Percentiles rank a stretch among this genome's conserved stretches.
Evolutionary conservation across 164 flowering plant genomes (phyloP).

Genomic region (Chimonanthus salicifolius): DNA sequence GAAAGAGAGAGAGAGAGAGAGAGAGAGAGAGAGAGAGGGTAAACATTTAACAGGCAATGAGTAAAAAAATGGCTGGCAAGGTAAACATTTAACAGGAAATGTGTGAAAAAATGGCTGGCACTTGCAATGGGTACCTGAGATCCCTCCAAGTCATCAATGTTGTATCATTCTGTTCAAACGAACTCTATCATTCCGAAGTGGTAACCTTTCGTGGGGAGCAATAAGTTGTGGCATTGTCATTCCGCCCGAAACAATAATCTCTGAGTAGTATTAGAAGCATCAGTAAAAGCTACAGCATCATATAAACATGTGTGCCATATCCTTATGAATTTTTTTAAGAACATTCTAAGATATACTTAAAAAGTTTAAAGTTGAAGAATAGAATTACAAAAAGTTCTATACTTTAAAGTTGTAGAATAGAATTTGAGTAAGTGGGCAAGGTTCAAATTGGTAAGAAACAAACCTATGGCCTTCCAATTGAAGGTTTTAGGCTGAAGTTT

Average conservation of each 20-base stretch:
- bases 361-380: neutral
- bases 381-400: neutral
- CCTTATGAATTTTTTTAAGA: neutral
- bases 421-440: too few species aligned
- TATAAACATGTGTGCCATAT: neutral
- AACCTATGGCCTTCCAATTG: too few species aligned
- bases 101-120: neutral
- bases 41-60: too few species aligned
- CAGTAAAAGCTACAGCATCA: neutral
- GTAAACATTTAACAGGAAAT: too few species aligned
- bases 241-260: conserved; percentile 86
- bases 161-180: conserved; percentile 46
- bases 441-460: too few species aligned
- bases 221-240: conserved; percentile 87
- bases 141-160: neutral
- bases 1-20: too few species aligned
- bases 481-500: too few species aligned
- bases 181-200: conserved; percentile 44
- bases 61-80: neutral
- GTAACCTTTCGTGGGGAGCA: conserved; percentile 44
- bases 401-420: too few species aligned
- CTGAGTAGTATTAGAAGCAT: conserved; percentile 31
- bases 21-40: too few species aligned
- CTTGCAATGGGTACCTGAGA: conserved; percentile 9
- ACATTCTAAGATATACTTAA: neutral